Evolutionary conservation across 495 filamentous ascomycete species (phyloP), one percentile per base, ranked within the genome.

Genomic region (Amorphotheca resinae): DNA sequence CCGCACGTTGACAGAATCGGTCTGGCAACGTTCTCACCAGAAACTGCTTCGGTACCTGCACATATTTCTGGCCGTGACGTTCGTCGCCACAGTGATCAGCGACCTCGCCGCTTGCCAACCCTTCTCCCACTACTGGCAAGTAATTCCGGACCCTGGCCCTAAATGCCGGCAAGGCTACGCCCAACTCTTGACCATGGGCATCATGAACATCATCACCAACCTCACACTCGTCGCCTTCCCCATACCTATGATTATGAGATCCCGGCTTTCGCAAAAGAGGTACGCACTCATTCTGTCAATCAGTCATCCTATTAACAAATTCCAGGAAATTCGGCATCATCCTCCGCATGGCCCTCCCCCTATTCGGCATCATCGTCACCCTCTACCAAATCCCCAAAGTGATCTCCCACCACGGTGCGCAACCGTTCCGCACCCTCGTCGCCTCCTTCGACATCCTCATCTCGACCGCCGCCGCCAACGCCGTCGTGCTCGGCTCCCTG

Each of bases 101-200:
- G 84, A 84, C 11, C 65, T 98, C 26, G 68, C 71, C 30, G 87
- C 94, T 63, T 98, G 91, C 59, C 78, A 76, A 22, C 88, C 91
- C 14, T 86, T 93, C 50, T 36, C 59, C 38, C 76, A 87, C 58
- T 89, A 93, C 64, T 95, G 86, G 87, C 87, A 95, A 61, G 85
- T 95, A 6, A 59, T 77, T 16, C 91, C 91, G 9, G 86, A 94
- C 54, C 88, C 91, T 16, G 86, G 85, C n/a, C 76, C 84, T 8
- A 68, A 72, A 48, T 98, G 91, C 62, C 77, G 91, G 20, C 73
- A 79, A 53, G 87, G 83, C 16, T 88, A 80, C 55, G 80, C 74
- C 22, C 82, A 95, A 49, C 73, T 95, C 15, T 63, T 94, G 49
- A 86, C 83, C 9, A 89, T 89, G 79, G 88, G 82, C 1, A 68